Evolutionary conservation across 2,329 filamentous ascomycete genomes (phyloP).

Genomic region (Penicillium frequentans): DNA sequence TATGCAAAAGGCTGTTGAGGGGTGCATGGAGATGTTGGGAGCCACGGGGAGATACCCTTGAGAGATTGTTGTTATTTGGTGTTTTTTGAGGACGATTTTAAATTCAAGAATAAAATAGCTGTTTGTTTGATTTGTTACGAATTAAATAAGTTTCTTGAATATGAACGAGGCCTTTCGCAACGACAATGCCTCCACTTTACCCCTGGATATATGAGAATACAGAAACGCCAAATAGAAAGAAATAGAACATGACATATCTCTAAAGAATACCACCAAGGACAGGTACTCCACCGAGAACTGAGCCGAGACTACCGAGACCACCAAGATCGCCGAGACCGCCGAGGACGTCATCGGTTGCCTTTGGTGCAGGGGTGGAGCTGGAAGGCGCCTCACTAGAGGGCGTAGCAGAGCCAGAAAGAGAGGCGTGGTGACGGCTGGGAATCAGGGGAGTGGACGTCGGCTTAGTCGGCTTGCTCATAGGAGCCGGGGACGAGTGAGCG

Average conservation of each 20-base stretch:
- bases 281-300: background rate
- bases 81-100: background rate
- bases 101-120: background rate
- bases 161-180: slow-evolving; percentile 11
- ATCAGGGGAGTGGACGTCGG: background rate
- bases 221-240: background rate
- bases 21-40: slow-evolving; percentile 54
- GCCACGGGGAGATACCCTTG: slow-evolving; percentile 38
- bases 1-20: slow-evolving; percentile 58
- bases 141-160: slow-evolving; percentile 17
- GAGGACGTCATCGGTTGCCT: background rate
- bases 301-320: no score
- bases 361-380: slow-evolving; percentile 10
- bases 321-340: no score
- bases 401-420: slow-evolving; percentile 12
- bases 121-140: slow-evolving; percentile 1
- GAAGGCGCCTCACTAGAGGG: slow-evolving; percentile 2
- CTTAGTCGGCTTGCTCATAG: background rate
- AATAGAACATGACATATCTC: background rate
- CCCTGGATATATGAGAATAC: slow-evolving; percentile 7
- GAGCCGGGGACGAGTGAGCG: background rate
- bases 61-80: slow-evolving; percentile 1
- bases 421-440: slow-evolving; percentile 4
- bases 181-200: slow-evolving; percentile 3
- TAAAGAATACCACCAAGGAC: slow-evolving; percentile 7